Base-by-base conservation (phyloP, 2,329 filamentous ascomycete species). In the Ophiostoma novo-ulmi region DNA sequence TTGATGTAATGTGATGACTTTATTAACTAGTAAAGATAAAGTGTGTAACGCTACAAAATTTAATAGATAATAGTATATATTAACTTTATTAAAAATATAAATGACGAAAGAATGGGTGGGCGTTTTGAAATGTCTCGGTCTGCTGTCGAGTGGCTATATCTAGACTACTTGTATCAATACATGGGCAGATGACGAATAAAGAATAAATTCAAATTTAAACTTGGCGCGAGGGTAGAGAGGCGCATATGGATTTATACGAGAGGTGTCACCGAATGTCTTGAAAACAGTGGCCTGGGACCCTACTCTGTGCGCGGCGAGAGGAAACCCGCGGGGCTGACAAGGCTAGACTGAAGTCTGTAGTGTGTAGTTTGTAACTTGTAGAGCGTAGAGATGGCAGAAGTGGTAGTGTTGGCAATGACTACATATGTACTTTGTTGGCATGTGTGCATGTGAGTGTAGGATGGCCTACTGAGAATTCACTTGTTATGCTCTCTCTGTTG, bases 251-350 rank as follows among this genome's bases (percentile, higher is more conserved):
- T 14, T 35, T 26, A 63, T 63, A 63, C 58, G 58, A 63, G 58
- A 63, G 58, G 58, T 36, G 58, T 6, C 26, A 63, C 58, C 14
- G 26, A 17, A 17, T 63, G 58, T 63, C 58, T 63, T 35, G 26
- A 2, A 31, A 63, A 35, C 58, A 14, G 58, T 36, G 58, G 58
- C 58, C 36, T 63, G 58, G 13, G 58, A 58, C 26, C 58, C 58
- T 63, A 26, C 58, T 63, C 58, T 63, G 58, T 63, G 26, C 26
- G 13, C 35, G 58, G 58, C 58, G 58, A 36, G 26, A 63, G 58
- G 58, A 63, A 63, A 63, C 58, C 17, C 58, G 58, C 58, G 58
- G 58, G 58, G 58, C 58, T 63, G 35, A 35, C 58, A 63, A 63
- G 58, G 58, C 58, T 63, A 63, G 58, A 36, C 58, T 35, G 58